Evolutionary conservation across 2,329 filamentous ascomycete species (phyloP).

Genomic region (Ophiosphaerella narmari): DNA sequence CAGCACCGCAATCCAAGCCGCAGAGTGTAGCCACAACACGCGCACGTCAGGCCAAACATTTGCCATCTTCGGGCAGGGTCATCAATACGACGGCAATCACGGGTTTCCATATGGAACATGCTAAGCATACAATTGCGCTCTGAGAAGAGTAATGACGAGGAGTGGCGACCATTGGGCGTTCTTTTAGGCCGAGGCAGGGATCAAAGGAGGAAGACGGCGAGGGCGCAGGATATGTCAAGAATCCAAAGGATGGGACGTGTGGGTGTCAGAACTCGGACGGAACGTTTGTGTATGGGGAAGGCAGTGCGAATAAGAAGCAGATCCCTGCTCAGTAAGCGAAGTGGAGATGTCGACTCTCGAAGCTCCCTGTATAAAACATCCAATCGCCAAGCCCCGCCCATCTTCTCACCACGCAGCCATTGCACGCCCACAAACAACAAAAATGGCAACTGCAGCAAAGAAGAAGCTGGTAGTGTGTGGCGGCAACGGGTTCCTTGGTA

Average conservation of each 20-base stretch:
- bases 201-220: slow-evolving; percentile 22
- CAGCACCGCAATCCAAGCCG: slow-evolving; percentile 48
- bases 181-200: slow-evolving; percentile 25
- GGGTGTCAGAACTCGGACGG: slow-evolving; percentile 34
- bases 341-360: slow-evolving; percentile 42
- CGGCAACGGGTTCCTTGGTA: slow-evolving; percentile 87
- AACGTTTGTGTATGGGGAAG: slow-evolving; percentile 24
- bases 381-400: slow-evolving; percentile 9
- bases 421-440: slow-evolving; percentile 12
- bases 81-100: slow-evolving; percentile 50
- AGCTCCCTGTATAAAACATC: not conserved
- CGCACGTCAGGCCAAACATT: slow-evolving; percentile 46
- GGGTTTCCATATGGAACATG: slow-evolving; percentile 57
- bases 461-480: slow-evolving; percentile 91
- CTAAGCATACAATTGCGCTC: slow-evolving; percentile 29
- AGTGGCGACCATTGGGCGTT: slow-evolving; percentile 27
- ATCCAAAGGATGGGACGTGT: slow-evolving; percentile 27
- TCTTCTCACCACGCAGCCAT: not conserved
- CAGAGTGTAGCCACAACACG: slow-evolving; percentile 51
- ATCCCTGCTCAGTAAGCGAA: slow-evolving; percentile 31
- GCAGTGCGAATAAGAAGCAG: slow-evolving; percentile 8
- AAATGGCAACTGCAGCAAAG: slow-evolving; percentile 60
- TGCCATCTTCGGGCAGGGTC: slow-evolving; percentile 51
- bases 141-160: slow-evolving; percentile 18
- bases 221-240: slow-evolving; percentile 35